phyloP scores from a whole-genome alignment of 352 stramenopile species.

The Halophytophthora batemanensis region DNA sequence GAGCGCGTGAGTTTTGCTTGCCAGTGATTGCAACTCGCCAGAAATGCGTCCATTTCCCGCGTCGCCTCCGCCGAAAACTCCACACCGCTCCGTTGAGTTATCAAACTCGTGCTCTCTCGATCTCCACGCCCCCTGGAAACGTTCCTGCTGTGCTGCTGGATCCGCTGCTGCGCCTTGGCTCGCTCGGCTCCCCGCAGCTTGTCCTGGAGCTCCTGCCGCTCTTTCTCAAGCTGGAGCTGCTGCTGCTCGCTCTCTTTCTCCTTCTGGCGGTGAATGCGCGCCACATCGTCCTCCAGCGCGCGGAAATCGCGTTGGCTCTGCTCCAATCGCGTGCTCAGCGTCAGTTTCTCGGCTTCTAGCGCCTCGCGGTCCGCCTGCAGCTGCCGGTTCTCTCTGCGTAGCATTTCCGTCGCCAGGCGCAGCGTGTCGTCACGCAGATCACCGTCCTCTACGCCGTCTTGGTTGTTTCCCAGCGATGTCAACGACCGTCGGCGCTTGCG shows the following conservation, averaged over 20 bases:
- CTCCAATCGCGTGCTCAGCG: constrained; percentile 12
- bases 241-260: constrained; percentile 28
- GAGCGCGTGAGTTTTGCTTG: constrained; percentile 19
- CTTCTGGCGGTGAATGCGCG: constrained; percentile 32
- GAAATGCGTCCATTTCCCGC: constrained; percentile 32
- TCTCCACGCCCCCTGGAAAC: not conserved
- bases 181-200: constrained; percentile 14
- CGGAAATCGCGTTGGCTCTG: constrained; percentile 21
- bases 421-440: constrained; percentile 23
- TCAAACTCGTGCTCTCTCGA: not conserved
- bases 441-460: not conserved
- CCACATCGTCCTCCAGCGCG: constrained; percentile 38
- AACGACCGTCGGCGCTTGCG: too few relatives aligned
- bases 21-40: constrained; percentile 30
- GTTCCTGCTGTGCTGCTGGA: not conserved
- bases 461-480: not conserved
- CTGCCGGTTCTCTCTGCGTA: constrained; percentile 38
- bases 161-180: constrained; percentile 1
- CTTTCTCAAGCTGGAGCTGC: constrained; percentile 16
- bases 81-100: not conserved
- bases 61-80: constrained; percentile 10
- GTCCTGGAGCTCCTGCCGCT: constrained; percentile 16
- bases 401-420: constrained; percentile 33
- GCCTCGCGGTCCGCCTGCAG: constrained; percentile 16
- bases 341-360: constrained; percentile 18